Evolutionary conservation across 176 grass and related monocot species (phyloP), one percentile per base, ranked within the genome.

Genomic region (Aegilops sharonensis): DNA sequence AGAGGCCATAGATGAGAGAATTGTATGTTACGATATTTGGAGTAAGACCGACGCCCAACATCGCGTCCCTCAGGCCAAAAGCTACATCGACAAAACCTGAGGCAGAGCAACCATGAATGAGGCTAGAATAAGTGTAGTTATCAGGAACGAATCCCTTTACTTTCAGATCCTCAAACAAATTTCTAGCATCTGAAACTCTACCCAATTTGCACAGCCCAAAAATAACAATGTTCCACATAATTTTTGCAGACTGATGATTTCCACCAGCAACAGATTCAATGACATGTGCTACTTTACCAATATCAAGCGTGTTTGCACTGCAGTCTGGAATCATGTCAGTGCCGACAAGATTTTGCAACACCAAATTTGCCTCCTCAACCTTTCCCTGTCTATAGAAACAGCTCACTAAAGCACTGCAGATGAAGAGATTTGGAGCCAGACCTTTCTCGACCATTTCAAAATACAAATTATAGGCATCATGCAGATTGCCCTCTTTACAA

Each of bases 1-100:
- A 98, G 52, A 98, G 91, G 66, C 96, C 96, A 94, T 95, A 88
- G 13, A 98, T 94, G 67, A 98, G 90, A 81, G 96, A 92, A 95
- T 95, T 98, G 75, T 95, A 98, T 27, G 90, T 95, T 43, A 94
- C 76, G 8, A 95, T 88, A 84, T 88, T 88, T 63, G 96, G 93
- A 71, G 86, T 43, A 39, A 94, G 78, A 29, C 93, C 93, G 14
- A 21, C 50, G 75, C 21, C 88, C 39, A 92, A 69, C 96, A 98
- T 98, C 42, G 75, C 90, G 91, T 95, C 88, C 75, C 84, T 94
- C 64, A 98, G 48, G 69, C 32, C 61, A 88, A 98, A 98, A 84
- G 96, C 92, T 86, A 83, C 80, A 86, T 95, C 85, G 20, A 95
- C 25, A 60, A 80, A 81, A 67, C 96, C 92, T 73, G 90, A 89